A percentile compares a stretch with the other conserved stretches of the same genome.
Evolutionary conservation across 176 grass and related monocot species (phyloP).

Genomic region (Metroxylon sagu): DNA sequence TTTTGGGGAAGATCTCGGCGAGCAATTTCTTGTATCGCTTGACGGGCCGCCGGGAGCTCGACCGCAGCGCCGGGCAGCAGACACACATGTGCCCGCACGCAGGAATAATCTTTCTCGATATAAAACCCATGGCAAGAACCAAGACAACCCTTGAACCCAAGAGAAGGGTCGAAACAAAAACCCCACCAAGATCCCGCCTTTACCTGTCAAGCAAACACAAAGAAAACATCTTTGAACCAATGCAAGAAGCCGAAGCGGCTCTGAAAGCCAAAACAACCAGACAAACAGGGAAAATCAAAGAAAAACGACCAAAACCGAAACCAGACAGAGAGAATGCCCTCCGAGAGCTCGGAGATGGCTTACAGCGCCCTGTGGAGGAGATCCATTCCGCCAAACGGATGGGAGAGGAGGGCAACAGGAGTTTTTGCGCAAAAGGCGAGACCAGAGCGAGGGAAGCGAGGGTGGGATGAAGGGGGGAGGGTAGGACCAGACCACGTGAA

Average conservation of each 20-base stretch:
- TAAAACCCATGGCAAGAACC: conserved; percentile 56
- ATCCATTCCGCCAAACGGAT: background rate
- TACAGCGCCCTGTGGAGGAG: background rate
- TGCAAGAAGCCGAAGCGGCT: too few species aligned
- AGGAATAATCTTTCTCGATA: conserved; percentile 71
- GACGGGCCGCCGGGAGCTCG: conserved; percentile 85
- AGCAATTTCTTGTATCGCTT: conserved; percentile 99
- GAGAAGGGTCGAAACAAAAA: background rate
- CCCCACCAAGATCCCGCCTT: conserved; percentile 2
- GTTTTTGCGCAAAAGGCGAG: background rate
- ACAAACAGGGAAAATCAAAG: too few species aligned
- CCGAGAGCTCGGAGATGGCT: background rate
- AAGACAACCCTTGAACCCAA: background rate
- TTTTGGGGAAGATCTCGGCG: conserved; percentile 92
- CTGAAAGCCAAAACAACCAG: too few species aligned
- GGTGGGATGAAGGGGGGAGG: background rate
- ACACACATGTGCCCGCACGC: conserved; percentile 95
- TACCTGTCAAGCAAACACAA: background rate
- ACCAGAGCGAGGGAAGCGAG: background rate
- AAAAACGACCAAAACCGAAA: background rate
- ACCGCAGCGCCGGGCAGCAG: conserved; percentile 86
- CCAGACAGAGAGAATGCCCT: too few species aligned
- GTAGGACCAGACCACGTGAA: conserved; percentile 18
- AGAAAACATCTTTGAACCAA: background rate
- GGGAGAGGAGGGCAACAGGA: background rate